Evolutionary conservation across 495 filamentous ascomycete genomes (phyloP), one percentile per base, ranked within the genome.

Genomic region (Pseudevernia furfuracea): DNA sequence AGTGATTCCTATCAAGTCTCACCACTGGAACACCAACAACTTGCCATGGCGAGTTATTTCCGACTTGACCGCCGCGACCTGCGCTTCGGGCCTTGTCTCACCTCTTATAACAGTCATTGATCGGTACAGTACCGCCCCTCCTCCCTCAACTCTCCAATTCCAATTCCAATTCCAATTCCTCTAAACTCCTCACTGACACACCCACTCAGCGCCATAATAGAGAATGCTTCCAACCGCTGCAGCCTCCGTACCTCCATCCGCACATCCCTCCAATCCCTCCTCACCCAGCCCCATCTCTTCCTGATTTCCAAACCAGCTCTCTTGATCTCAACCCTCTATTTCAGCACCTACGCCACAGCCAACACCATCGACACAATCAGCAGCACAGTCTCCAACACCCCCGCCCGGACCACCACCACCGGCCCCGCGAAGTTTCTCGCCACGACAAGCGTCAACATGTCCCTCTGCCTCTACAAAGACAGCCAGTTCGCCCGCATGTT

Each of bases 401-500:
- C 86, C 58, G 78, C 83, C 62, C 72, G 84, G 0, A 76, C 77
- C 68, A 83, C 88, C 43, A 92, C 90, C 3, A 78, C 86, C 1
- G 91, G 91, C 56, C 82, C 85, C 4, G 74, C 83, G 59, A 97
- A 97, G 72, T 97, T 97, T 77, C 78, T 87, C 68, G 85, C 89
- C 62, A 96, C 92, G 10, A 81, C 78, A 30, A 78, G 84, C n/a
- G 87, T 91, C 59, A 97, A 97, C 76, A 89, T 97, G 78, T 81
- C 85, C 8, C 84, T 97, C 36, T 92, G 92, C 76, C 86, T 97
- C 36, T 89, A 94, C 82, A 97, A 97, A 74, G 93, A 97, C 76
- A 86, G 86, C 69, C 84, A 85, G 60, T 97, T 92, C 72, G 90
- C 91, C 0, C 81, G 83, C 62, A 80, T 96, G 63, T 97, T 96